A percentile compares a stretch with the other conserved stretches of the same genome.
phyloP scores from a whole-genome alignment of 2,329 filamentous ascomycete genomes.

The Aureobasidium pullulans region DNA sequence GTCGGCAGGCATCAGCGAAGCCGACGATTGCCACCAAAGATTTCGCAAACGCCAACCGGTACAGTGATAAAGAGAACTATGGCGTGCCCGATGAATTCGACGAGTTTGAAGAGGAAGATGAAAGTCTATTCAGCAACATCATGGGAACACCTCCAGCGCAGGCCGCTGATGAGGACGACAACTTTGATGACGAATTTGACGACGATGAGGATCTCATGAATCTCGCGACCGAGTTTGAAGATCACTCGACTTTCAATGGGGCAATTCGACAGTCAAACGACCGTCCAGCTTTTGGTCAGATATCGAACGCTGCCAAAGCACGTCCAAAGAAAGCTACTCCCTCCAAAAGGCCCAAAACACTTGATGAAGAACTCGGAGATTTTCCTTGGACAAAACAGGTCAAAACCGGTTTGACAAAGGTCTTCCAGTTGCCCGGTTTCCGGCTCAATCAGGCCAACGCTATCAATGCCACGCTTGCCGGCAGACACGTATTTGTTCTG shows the following conservation, averaged over 20 bases:
- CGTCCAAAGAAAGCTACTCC: conserved; percentile 14
- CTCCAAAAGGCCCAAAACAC: conserved; percentile 15
- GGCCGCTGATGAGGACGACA: conserved; percentile 18
- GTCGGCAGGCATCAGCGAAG: neutral
- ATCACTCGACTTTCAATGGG: conserved; percentile 20
- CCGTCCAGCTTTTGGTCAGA: conserved; percentile 27
- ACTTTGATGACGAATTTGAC: conserved; percentile 28
- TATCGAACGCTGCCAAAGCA: conserved; percentile 19
- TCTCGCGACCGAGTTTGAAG: conserved; percentile 36
- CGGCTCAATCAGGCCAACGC: conserved; percentile 88
- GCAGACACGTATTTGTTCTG: conserved; percentile 85
- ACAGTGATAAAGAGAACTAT: conserved; percentile 7
- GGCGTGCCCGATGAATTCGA: conserved; percentile 14
- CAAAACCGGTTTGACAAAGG: conserved; percentile 67
- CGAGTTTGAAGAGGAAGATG: conserved; percentile 22
- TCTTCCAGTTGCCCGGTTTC: conserved; percentile 80
- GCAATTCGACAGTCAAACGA: neutral
- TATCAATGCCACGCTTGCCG: conserved; percentile 83
- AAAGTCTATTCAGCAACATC: conserved; percentile 28
- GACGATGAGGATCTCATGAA: conserved; percentile 34
- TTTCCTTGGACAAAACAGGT: conserved; percentile 83
- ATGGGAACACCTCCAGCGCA: conserved; percentile 31
- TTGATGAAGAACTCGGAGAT: conserved; percentile 41
- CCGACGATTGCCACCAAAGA: neutral
- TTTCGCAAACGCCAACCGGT: neutral